Percentiles rank a stretch among this genome's conserved stretches.
Evolutionary conservation across 768 basidiomycete genomes (phyloP).

Genomic region (Suillus luteus): DNA sequence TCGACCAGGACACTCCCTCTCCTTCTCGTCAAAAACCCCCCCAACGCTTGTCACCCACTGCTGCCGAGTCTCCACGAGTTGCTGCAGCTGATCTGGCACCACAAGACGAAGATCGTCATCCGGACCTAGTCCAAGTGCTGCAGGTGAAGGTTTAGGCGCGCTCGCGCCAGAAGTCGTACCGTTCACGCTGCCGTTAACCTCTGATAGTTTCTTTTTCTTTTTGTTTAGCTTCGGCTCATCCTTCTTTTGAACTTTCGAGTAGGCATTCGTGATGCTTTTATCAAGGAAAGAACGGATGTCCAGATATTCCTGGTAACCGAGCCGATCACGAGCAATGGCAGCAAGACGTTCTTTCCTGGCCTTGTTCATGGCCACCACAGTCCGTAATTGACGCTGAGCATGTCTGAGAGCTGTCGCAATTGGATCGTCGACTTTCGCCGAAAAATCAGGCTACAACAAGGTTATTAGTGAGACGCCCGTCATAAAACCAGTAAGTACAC

Average conservation of each 20-base stretch:
- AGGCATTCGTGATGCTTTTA: constrained; percentile 74
- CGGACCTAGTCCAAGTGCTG: constrained; percentile 67
- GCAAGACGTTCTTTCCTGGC: constrained; percentile 73
- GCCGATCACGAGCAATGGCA: constrained; percentile 77
- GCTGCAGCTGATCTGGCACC: constrained; percentile 67
- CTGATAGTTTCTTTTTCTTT: constrained; percentile 71
- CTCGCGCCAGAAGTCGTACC: constrained; percentile 36
- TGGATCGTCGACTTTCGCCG: constrained; percentile 87
- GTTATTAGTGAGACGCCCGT: constrained; percentile 16
- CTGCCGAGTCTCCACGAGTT: constrained; percentile 73
- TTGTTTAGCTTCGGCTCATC: constrained; percentile 66
- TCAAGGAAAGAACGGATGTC: constrained; percentile 85
- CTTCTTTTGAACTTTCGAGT: constrained; percentile 82
- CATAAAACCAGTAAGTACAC: constrained; percentile 29
- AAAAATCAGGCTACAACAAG: constrained; percentile 63
- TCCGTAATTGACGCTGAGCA: constrained; percentile 79
- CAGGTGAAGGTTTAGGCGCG: constrained; percentile 61
- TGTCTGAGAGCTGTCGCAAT: constrained; percentile 89
- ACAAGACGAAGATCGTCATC: constrained; percentile 66
- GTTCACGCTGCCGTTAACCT: constrained; percentile 34
- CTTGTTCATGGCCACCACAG: constrained; percentile 81
- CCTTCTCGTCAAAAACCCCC: constrained; percentile 72
- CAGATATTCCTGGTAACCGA: constrained; percentile 91
- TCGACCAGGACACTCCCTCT: constrained; percentile 61
- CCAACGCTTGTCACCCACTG: constrained; percentile 82